These are phyloP conservation scores for Leishmania aethiopica DNA, from an alignment of 208 protist genomes.

Conservation along the genomic window DNA sequence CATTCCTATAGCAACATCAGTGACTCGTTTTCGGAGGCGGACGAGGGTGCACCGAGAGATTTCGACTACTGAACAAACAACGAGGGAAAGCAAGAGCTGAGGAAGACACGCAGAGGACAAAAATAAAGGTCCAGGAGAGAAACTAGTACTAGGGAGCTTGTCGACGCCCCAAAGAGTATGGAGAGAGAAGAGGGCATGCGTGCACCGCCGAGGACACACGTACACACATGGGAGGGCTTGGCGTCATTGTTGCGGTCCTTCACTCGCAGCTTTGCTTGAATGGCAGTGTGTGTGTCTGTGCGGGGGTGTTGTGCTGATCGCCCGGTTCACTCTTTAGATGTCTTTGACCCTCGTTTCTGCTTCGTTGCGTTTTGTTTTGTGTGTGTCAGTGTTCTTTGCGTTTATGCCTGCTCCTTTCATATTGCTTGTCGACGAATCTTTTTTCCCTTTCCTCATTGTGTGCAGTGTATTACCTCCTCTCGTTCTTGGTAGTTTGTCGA, in stretches of 20 bases:
- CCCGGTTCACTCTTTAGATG: neutral
- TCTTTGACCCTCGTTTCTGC: neutral
- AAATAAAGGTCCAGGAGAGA: neutral
- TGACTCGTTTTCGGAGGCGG: conserved; percentile 39
- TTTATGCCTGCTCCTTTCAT: neutral
- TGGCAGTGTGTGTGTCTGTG: neutral
- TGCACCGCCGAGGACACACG: neutral
- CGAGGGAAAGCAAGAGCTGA: neutral
- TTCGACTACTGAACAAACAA: conserved; percentile 20
- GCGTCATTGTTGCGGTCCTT: neutral
- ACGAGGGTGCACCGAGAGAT: conserved; percentile 24
- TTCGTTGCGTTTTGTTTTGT: neutral
- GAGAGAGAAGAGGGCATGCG: neutral
- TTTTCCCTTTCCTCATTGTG: neutral
- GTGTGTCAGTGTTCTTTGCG: neutral
- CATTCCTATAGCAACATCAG: conserved; percentile 56
- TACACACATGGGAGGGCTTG: neutral
- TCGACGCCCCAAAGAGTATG: neutral
- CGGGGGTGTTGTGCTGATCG: neutral
- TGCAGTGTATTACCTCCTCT: neutral
- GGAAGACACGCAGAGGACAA: neutral
- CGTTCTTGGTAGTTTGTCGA: neutral
- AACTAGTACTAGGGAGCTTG: neutral
- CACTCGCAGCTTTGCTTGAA: neutral
- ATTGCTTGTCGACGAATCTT: neutral